Percentiles rank a stretch among this genome's conserved stretches.
These are phyloP conservation scores for Lentinula sp. DNA, from an alignment of 768 basidiomycete species.

Conservation along the genomic window DNA sequence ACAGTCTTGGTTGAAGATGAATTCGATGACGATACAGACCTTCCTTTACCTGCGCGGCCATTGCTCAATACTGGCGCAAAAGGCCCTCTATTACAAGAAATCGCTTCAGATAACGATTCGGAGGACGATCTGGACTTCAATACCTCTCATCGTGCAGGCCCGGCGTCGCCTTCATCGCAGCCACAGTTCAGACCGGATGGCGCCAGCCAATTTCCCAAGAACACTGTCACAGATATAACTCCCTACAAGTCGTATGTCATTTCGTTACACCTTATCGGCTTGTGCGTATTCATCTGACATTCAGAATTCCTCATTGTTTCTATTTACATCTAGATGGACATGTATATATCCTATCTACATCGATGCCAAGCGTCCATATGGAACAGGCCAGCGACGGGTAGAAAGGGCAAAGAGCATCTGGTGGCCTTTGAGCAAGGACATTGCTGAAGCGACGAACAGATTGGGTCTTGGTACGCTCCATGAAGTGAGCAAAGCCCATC, in stretches of 20 bases:
- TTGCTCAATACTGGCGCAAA: conserved; percentile 61
- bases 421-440: conserved; percentile 95
- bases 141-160: conserved; percentile 37
- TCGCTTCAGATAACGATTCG: conserved; percentile 51
- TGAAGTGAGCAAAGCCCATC: conserved; percentile 88
- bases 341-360: conserved; percentile 96
- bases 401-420: conserved; percentile 74
- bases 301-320: background rate
- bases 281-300: background rate
- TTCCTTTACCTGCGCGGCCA: conserved; percentile 66
- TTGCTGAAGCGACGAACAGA: conserved; percentile 74
- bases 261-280: conserved; percentile 1
- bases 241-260: conserved; percentile 74
- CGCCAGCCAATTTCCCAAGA: conserved; percentile 15
- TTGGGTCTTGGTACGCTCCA: conserved; percentile 79
- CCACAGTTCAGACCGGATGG: conserved; percentile 15
- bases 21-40: conserved; percentile 93
- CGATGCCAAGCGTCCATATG: conserved; percentile 89
- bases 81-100: conserved; percentile 78
- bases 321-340: conserved; percentile 62
- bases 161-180: conserved; percentile 40
- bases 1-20: conserved; percentile 66
- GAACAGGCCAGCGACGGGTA: conserved; percentile 77
- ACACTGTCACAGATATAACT: conserved; percentile 63
- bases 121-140: conserved; percentile 25